phyloP scores from a whole-genome alignment of 768 basidiomycete species.

The Tephrocybe sp. region DNA sequence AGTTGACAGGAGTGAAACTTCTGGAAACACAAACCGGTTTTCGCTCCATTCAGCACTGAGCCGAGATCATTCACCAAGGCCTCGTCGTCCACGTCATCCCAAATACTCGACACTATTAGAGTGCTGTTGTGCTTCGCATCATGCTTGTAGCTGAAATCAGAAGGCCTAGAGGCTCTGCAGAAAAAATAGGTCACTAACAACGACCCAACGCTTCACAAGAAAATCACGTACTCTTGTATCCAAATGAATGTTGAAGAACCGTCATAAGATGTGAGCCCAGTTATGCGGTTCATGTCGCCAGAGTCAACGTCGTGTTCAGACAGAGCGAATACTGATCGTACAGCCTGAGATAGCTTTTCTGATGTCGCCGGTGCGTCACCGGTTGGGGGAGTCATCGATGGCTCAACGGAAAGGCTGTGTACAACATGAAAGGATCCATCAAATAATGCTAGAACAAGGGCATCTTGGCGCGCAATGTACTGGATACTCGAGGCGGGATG shows the following conservation, averaged over 20 bases:
- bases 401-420: constrained; percentile 47
- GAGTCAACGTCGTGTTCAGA: constrained; percentile 41
- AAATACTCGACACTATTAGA: constrained; percentile 58
- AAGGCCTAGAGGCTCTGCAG: constrained; percentile 55
- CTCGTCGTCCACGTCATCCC: constrained; percentile 41
- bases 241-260: constrained; percentile 54
- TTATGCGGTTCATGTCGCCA: constrained; percentile 58
- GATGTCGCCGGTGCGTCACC: constrained; percentile 30
- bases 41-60: constrained; percentile 26
- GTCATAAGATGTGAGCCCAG: constrained; percentile 63
- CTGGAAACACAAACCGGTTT: constrained; percentile 28
- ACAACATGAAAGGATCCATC: constrained; percentile 75
- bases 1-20: background rate
- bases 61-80: constrained; percentile 33
- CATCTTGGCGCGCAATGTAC: constrained; percentile 51
- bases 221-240: constrained; percentile 67
- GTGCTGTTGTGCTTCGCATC: constrained; percentile 62
- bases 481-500: constrained; percentile 59
- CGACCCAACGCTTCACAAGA: background rate
- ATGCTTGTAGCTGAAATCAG: constrained; percentile 81
- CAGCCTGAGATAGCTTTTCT: constrained; percentile 45
- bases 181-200: background rate
- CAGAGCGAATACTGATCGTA: constrained; percentile 50
- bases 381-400: constrained; percentile 35
- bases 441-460: constrained; percentile 55